Evolutionary conservation across 345 rosid species (phyloP).

Genomic region (Sonneratia caseolaris): DNA sequence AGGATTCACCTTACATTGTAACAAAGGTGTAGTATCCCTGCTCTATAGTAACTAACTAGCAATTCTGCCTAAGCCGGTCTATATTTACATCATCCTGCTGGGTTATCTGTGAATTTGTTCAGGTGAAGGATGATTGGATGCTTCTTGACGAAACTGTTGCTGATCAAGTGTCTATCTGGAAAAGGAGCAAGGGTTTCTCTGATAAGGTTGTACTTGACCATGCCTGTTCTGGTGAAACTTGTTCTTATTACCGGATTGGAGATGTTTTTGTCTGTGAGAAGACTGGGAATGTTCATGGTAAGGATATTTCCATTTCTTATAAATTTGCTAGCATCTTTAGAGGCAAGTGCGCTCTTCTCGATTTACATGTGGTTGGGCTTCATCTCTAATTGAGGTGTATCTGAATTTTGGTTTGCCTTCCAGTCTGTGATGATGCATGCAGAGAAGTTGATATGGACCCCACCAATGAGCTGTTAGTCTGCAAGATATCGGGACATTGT

Average conservation of each 20-base stretch:
- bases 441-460: slow-evolving; percentile 65
- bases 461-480: slow-evolving; percentile 61
- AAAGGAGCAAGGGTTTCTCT: slow-evolving; percentile 55
- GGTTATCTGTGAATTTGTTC: slow-evolving; percentile 4
- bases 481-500: slow-evolving; percentile 82
- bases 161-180: slow-evolving; percentile 75
- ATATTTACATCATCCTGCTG: background rate
- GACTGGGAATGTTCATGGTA: slow-evolving; percentile 91
- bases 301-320: slow-evolving; percentile 3
- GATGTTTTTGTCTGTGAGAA: slow-evolving; percentile 85
- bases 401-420: slow-evolving; percentile 9
- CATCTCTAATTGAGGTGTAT: background rate
- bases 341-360: background rate
- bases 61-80: background rate
- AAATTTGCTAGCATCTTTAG: background rate
- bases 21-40: background rate
- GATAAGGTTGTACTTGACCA: slow-evolving; percentile 52
- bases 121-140: slow-evolving; percentile 77
- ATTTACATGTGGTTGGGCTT: background rate
- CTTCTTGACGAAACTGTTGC: slow-evolving; percentile 80
- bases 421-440: slow-evolving; percentile 93
- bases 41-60: background rate
- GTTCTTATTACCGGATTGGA: slow-evolving; percentile 71
- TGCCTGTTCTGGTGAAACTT: slow-evolving; percentile 70
- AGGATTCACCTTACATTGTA: background rate